Percentiles rank a stretch among this genome's conserved stretches.
Evolutionary conservation across 768 basidiomycete genomes (phyloP).

Genomic region (Harrya chromipes): DNA sequence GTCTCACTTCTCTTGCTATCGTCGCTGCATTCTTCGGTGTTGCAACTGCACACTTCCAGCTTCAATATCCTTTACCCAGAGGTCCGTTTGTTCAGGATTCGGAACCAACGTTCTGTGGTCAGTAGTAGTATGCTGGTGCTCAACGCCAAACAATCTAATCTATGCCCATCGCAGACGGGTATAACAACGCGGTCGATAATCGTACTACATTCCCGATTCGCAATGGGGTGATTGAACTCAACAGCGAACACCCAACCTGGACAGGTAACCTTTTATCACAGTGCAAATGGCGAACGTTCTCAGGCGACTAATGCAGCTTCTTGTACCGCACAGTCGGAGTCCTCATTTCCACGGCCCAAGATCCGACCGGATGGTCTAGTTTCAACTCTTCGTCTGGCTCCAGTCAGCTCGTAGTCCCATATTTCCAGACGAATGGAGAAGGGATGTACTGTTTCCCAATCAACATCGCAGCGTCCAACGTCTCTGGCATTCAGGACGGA

Average conservation of each 20-base stretch:
- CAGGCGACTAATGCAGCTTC: not conserved
- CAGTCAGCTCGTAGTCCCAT: conserved; percentile 40
- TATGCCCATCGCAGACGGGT: conserved; percentile 52
- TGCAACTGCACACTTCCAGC: conserved; percentile 73
- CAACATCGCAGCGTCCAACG: conserved; percentile 47
- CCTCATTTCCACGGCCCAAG: conserved; percentile 49
- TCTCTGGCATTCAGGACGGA: conserved; percentile 55
- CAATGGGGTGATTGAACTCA: conserved; percentile 56
- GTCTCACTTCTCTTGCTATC: conserved; percentile 33
- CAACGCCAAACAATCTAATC: not conserved
- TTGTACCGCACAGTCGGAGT: conserved; percentile 42
- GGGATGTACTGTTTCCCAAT: conserved; percentile 69
- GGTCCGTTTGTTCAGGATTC: conserved; percentile 61
- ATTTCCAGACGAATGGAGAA: conserved; percentile 49
- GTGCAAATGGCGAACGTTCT: no score
- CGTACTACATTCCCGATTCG: conserved; percentile 69
- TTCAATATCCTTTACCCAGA: conserved; percentile 71
- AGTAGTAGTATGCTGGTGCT: conserved; percentile 24
- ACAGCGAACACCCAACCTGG: conserved; percentile 13
- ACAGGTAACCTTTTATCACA: no score
- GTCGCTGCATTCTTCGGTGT: conserved; percentile 38
- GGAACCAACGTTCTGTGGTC: conserved; percentile 69
- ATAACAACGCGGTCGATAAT: conserved; percentile 45
- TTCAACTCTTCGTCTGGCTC: conserved; percentile 47
- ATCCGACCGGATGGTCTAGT: conserved; percentile 61